Evolutionary conservation across 768 basidiomycete genomes (phyloP), one percentile per base, ranked within the genome.

Genomic region (Rhodotorula diobovata): DNA sequence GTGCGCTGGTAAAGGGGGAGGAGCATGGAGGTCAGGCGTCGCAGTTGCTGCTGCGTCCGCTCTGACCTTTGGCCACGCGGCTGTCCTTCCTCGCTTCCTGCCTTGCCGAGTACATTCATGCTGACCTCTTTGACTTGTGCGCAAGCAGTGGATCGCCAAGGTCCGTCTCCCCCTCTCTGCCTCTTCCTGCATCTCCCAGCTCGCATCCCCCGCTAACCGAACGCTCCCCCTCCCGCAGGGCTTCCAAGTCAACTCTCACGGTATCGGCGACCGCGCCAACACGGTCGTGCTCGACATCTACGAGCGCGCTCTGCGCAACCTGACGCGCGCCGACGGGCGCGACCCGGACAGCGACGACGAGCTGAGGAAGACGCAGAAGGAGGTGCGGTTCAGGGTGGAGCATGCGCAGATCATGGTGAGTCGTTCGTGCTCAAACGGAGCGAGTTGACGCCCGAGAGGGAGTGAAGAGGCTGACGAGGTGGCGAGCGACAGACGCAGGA

Each of bases 321-420:
- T 68, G 6, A 59, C 65, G 2, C 30, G n/a, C 4, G 35, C 56
- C 35, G 15, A 39, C 18, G 37, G 46, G 54, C 53, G 55, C 32
- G 54, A 48, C 60, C 32, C 51, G 28, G n/a, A 37, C 41, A 25
- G 32, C 32, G 39, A 66, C 14, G 63, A 20, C 15, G 65, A 56
- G 53, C 63, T 56, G 41, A 37, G 68, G 41, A 63, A 60, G 48
- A 54, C 51, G 45, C 69, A 75, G 20, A 55, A 35, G 20, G 64
- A 61, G 18, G 58, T 76, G 2, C 84, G 93, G 20, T 89, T 91
- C 2, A 84, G 95, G 53, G 87, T 96, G 16, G 95, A 98, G 78
- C 95, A 98, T 80, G 89, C 93, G 0, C 95, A 98, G 79, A 92
- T 96, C 58, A 83, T 98, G 81, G 73, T 68, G 45, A 25, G 73